Base-by-base conservation (phyloP, 169 alveolate species). In the Plasmodium billcollinsi region DNA sequence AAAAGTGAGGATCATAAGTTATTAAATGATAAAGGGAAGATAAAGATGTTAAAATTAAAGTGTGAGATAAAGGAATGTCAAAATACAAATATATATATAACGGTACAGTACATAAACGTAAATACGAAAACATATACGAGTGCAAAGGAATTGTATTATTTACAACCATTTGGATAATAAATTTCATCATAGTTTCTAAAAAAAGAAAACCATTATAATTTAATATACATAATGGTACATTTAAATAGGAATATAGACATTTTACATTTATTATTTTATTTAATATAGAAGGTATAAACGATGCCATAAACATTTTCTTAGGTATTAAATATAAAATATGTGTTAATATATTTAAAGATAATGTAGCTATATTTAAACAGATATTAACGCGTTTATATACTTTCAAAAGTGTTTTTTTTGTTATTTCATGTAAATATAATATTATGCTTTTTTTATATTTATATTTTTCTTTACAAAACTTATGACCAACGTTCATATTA, bases 121-220 rank as follows among this genome's bases (percentile, higher is more conserved):
- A 58, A 52, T 71, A 86, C 15, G 92, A 73, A 3, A 86, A 73
- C 24, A 86, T 62, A 50, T 86, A 86, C 11, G 75, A 52, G n/a
- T 86, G 86, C 52, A 86, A 39, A n/a, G 92, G 71, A 62, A 72
- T 62, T 0, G 65, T 29, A 1, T 86, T 66, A 59, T 73, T 58
- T 29, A 56, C 15, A 59, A 71, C 73, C 86, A 86, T 71, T 15
- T 74, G 74, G 12, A 49, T 65, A 47, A 86, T 86, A 52, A 93
- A 70, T 89, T 92, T 92, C 92, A 93, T 89, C 70, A 90, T 33
- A 65, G 90, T 74, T 88, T 88, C 93, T 20, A 75, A 58, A 75
- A 88, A 78, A 4, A 74, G 63, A 73, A 70, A 76, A 12, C 89
- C 93, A 54, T 88, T 88, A 49, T 76, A 70, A 78, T 76, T 78